These are phyloP conservation scores for Entoloma clypeatum DNA, from an alignment of 1,284 basidiomycete genomes.

Conservation along the genomic window DNA sequence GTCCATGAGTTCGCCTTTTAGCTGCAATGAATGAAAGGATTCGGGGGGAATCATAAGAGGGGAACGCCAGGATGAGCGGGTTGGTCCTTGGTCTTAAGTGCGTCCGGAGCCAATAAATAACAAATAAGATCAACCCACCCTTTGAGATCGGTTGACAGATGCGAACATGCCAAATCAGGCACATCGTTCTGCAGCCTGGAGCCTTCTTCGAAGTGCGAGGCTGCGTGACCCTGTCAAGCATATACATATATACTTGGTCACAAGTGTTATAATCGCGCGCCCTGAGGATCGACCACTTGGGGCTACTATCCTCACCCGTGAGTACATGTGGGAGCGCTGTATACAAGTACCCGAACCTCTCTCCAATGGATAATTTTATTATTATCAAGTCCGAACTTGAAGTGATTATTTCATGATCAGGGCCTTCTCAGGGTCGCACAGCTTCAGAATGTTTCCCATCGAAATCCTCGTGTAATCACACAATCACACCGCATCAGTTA, in stretches of 20 bases:
- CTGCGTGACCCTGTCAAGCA: conserved; percentile 23
- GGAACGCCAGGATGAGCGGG: conserved; percentile 40
- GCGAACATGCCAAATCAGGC: conserved; percentile 31
- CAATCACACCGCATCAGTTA: too few relatives aligned
- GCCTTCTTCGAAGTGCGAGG: conserved; percentile 24
- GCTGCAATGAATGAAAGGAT: conserved; percentile 46
- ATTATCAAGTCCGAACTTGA: conserved; percentile 24
- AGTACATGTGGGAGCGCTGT: conserved; percentile 30
- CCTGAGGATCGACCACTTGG: conserved; percentile 33
- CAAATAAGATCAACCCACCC: conserved; percentile 28
- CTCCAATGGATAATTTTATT: conserved; percentile 34
- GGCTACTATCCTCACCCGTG: conserved; percentile 18
- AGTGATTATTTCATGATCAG: conserved; percentile 17
- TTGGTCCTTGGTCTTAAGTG: conserved; percentile 42
- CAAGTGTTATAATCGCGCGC: conserved; percentile 18
- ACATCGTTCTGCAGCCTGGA: conserved; percentile 23
- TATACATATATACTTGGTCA: conserved; percentile 12
- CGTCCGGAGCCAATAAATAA: conserved; percentile 47
- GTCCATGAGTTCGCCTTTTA: conserved; percentile 66
- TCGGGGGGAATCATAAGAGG: conserved; percentile 41
- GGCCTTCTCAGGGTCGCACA: conserved; percentile 35
- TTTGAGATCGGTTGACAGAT: conserved; percentile 35
- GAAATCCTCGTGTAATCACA: too few relatives aligned
- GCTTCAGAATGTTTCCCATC: too few relatives aligned
- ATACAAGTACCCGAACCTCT: conserved; percentile 25